Conservation (phyloP, 2,329 filamentous ascomycete genomes). For the Cadophora sp. region DNA sequence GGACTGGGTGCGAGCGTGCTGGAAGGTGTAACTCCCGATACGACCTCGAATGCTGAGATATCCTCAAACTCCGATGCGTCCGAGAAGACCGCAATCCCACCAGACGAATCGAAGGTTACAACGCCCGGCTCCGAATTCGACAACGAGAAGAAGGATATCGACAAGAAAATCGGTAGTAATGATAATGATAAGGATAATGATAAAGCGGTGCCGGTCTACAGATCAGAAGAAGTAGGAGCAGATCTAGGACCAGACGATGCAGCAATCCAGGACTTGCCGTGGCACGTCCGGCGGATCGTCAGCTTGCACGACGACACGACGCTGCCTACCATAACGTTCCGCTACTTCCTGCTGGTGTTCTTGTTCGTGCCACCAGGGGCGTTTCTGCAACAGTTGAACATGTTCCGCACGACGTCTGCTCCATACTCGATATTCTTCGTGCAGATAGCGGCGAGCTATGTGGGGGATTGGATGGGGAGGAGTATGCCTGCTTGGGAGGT, state of each 20-base stretch:
- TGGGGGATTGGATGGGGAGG: conserved; percentile 52
- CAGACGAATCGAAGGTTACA: not conserved
- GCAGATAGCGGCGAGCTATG: conserved; percentile 56
- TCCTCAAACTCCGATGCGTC: conserved; percentile 19
- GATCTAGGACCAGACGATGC: conserved; percentile 49
- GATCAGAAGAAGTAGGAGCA: conserved; percentile 15
- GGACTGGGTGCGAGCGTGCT: conserved; percentile 8
- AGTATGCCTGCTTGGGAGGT: conserved; percentile 54
- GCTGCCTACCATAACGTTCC: conserved; percentile 63
- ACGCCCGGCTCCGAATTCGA: conserved; percentile 10
- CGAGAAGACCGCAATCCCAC: conserved; percentile 19
- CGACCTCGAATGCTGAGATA: conserved; percentile 10
- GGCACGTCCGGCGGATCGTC: conserved; percentile 62
- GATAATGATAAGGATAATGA: not conserved
- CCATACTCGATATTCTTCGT: conserved; percentile 67
- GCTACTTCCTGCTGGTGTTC: conserved; percentile 61
- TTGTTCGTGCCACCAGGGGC: conserved; percentile 64
- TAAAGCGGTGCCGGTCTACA: conserved; percentile 3
- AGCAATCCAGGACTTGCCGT: conserved; percentile 59
- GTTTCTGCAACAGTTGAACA: conserved; percentile 61
- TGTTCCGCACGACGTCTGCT: conserved; percentile 60
- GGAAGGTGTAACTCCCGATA: conserved; percentile 7
- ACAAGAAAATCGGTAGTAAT: not conserved
- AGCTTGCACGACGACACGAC: conserved; percentile 62
- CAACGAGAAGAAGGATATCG: conserved; percentile 10